phyloP scores from a whole-genome alignment of 441 rosid genomes.

The Croton laevigatus region DNA sequence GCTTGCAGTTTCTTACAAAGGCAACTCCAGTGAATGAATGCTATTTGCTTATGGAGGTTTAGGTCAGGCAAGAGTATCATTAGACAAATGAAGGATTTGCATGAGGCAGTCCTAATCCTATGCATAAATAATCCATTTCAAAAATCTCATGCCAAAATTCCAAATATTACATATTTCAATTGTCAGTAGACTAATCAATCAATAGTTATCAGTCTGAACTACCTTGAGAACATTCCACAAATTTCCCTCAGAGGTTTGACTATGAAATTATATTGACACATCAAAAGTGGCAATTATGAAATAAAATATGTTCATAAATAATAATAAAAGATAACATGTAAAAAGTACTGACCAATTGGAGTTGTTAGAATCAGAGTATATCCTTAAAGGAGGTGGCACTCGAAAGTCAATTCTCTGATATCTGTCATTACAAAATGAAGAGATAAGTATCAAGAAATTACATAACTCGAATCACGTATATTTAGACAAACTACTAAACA shows the following conservation, averaged over 20 bases:
- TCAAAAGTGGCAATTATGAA: background rate
- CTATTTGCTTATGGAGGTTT: background rate
- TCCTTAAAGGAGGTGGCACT: conserved; percentile 69
- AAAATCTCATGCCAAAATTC: background rate
- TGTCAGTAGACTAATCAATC: background rate
- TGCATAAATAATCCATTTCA: background rate
- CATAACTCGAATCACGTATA: background rate
- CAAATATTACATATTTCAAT: background rate
- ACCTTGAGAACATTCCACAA: background rate
- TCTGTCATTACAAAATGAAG: conserved; percentile 39
- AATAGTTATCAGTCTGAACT: background rate
- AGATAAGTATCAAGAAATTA: conserved; percentile 14
- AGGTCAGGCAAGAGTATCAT: background rate
- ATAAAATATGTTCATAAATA: background rate
- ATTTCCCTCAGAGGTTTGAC: background rate
- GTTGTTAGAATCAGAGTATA: conserved; percentile 51
- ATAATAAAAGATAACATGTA: background rate
- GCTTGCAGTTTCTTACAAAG: background rate
- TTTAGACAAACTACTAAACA: background rate
- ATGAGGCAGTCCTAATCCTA: background rate
- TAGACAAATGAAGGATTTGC: background rate
- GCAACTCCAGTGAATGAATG: background rate
- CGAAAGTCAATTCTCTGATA: conserved; percentile 96
- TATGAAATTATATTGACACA: conserved; percentile 5
- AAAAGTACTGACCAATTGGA: conserved; percentile 52